Conservation (phyloP, 2,329 filamentous ascomycete genomes). For the Clonostachys byssicola region DNA sequence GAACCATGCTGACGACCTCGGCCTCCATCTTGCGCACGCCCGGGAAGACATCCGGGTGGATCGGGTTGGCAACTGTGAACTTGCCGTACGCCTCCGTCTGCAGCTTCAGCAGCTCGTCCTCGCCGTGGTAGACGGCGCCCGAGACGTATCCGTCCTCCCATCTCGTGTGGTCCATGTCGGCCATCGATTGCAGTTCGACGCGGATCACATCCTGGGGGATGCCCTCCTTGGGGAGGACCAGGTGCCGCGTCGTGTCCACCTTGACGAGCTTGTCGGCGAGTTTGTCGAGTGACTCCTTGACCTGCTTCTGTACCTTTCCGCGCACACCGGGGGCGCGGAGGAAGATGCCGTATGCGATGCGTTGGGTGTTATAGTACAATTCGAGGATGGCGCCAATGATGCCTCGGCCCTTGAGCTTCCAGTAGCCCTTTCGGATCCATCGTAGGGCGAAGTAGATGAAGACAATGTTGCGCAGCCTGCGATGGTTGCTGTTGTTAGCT, state of each 20-base stretch:
- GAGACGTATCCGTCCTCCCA: conserved; percentile 97
- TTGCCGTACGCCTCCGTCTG: conserved; percentile 91
- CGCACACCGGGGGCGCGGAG: conserved; percentile 83
- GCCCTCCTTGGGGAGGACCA: conserved; percentile 76
- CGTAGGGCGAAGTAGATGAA: conserved; percentile 86
- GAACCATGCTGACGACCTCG: conserved; percentile 93
- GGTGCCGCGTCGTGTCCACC: conserved; percentile 66
- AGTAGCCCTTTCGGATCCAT: conserved; percentile 73
- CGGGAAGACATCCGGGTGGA: conserved; percentile 97
- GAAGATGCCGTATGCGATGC: conserved; percentile 79
- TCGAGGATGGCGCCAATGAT: conserved; percentile 74
- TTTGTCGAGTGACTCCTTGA: conserved; percentile 74
- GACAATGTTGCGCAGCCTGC: conserved; percentile 77
- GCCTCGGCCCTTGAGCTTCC: conserved; percentile 86
- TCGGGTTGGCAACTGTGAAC: conserved; percentile 93
- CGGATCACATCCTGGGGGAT: conserved; percentile 76
- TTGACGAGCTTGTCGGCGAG: conserved; percentile 82
- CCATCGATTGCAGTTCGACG: conserved; percentile 73
- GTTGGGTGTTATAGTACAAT: conserved; percentile 67
- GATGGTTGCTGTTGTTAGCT: background rate
- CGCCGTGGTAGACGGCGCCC: conserved; percentile 94
- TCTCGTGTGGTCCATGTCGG: conserved; percentile 84
- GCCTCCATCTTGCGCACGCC: conserved; percentile 99
- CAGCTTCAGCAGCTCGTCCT: conserved; percentile 72
- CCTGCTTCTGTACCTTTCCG: conserved; percentile 78